Conservation (phyloP, 192 early-diverging fungal species). For the Allomyces macrogynus region DNA sequence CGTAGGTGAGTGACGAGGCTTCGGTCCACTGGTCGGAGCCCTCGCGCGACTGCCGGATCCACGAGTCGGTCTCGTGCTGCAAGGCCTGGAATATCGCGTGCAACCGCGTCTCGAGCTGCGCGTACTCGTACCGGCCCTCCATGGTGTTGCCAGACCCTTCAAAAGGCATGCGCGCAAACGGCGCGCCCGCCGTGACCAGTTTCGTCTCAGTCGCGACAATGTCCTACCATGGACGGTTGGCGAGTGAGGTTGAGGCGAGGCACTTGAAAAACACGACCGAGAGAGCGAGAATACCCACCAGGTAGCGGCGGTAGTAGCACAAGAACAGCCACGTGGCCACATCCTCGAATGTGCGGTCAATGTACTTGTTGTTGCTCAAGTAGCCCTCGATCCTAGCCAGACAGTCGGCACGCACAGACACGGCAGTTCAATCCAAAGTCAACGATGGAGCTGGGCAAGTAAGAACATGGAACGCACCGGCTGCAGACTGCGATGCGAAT, state of each 20-base stretch:
- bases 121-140: conserved; percentile 25
- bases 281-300: conserved; percentile 6
- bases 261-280: too few relatives aligned
- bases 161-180: conserved; percentile 22
- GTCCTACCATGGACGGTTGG: conserved; percentile 2
- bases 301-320: conserved; percentile 29
- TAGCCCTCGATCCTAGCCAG: too few relatives aligned
- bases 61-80: conserved; percentile 22
- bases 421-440: too few relatives aligned
- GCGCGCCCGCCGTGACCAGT: conserved; percentile 20
- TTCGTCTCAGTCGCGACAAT: conserved; percentile 20
- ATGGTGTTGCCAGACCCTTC: conserved; percentile 28
- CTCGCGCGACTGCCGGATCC: conserved; percentile 19
- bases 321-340: conserved; percentile 33
- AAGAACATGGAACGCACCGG: too few relatives aligned
- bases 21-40: conserved; percentile 19
- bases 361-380: background rate
- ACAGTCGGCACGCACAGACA: too few relatives aligned
- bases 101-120: conserved; percentile 19
- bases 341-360: conserved; percentile 19
- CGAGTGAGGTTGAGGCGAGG: too few relatives aligned
- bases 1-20: conserved; percentile 22
- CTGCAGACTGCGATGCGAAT: conserved; percentile 29
- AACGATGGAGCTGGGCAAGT: too few relatives aligned
- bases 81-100: conserved; percentile 17